Percentiles rank a stretch among this genome's conserved stretches.
Conservation (phyloP, 192 early-diverging fungal genomes). For the Mortierella antarctica region DNA sequence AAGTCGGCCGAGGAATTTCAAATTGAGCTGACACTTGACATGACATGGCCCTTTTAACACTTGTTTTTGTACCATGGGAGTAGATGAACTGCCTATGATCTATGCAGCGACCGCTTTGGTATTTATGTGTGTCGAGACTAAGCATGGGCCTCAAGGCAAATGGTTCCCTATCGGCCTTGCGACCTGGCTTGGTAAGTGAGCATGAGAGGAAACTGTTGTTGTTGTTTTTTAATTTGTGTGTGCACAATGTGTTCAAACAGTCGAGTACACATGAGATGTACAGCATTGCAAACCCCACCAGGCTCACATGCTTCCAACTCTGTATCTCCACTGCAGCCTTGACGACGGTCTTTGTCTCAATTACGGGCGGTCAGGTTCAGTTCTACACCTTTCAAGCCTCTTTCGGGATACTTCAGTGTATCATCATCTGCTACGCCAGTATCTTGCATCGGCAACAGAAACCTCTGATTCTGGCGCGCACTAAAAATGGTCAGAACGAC, state of each 20-base stretch:
- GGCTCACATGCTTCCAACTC: background rate
- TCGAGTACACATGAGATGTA: background rate
- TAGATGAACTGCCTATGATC: conserved; percentile 56
- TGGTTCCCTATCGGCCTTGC: conserved; percentile 60
- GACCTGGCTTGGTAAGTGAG: conserved; percentile 51
- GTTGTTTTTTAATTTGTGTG: no score
- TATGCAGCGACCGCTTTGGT: conserved; percentile 43
- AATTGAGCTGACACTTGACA: no score
- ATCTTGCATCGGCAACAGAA: conserved; percentile 28
- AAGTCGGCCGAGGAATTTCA: background rate
- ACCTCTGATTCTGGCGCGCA: background rate
- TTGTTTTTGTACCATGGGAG: no score
- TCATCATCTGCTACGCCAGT: conserved; percentile 29
- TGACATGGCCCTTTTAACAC: no score
- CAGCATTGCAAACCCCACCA: background rate
- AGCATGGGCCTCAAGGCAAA: conserved; percentile 58
- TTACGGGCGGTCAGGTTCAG: conserved; percentile 47
- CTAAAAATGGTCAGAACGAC: background rate
- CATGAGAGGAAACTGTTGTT: background rate
- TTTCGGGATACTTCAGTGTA: conserved; percentile 40
- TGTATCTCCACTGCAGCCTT: conserved; percentile 12
- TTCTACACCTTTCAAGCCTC: conserved; percentile 52
- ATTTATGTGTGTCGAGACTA: conserved; percentile 53
- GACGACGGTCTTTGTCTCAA: conserved; percentile 35
- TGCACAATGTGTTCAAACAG: no score